These are phyloP conservation scores for Avena atlantica DNA, from an alignment of 176 grass and related monocot species.

Conservation along the genomic window DNA sequence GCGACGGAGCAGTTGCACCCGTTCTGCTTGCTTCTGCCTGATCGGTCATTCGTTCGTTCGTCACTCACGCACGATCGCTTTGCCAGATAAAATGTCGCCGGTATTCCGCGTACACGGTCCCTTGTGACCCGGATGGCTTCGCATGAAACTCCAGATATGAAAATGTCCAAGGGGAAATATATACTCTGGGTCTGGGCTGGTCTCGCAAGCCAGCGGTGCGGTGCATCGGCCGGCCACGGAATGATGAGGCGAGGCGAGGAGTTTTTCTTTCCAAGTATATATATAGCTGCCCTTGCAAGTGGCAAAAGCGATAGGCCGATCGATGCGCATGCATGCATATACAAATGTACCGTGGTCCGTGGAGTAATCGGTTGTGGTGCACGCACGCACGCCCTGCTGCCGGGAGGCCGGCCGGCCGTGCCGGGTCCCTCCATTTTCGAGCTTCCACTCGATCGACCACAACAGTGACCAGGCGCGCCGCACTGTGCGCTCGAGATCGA, in stretches of 20 bases:
- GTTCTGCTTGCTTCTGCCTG: background rate
- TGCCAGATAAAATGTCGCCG: too few species aligned
- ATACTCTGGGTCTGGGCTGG: background rate
- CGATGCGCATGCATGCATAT: background rate
- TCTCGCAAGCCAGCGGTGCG: background rate
- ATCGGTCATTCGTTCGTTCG: too few species aligned
- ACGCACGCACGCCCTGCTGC: background rate
- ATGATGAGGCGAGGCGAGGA: background rate
- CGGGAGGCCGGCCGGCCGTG: too few species aligned
- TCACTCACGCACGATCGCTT: background rate
- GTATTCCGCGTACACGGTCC: too few species aligned
- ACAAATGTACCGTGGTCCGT: background rate
- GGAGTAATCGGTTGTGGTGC: background rate
- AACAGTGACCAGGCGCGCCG: background rate
- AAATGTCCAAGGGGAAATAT: too few species aligned
- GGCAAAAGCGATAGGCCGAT: background rate
- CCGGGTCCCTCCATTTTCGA: background rate
- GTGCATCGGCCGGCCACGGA: background rate
- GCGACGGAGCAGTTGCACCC: slow-evolving; percentile 26
- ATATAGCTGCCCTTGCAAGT: too few species aligned
- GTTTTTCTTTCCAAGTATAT: too few species aligned
- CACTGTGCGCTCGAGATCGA: background rate
- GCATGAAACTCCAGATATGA: background rate
- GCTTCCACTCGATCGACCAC: background rate
- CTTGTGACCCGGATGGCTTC: background rate